Evolutionary conservation across 1,139 yeast species (phyloP).

Genomic region (Taiozyma sp.): DNA sequence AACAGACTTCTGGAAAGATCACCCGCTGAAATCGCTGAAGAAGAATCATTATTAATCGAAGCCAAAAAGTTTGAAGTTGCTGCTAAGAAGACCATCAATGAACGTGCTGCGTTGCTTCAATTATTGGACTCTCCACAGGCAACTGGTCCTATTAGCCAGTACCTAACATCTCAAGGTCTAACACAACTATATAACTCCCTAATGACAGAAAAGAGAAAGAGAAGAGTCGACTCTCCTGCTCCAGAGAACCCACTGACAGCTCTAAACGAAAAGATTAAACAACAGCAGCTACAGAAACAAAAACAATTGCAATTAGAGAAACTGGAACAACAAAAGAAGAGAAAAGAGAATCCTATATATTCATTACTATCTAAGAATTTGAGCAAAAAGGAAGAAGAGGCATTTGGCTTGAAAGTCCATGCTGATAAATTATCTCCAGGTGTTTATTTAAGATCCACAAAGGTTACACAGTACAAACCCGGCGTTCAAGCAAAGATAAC

Average conservation of each 20-base stretch:
- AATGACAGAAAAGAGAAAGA: constrained; percentile 72
- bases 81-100: constrained; percentile 83
- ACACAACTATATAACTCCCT: constrained; percentile 80
- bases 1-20: constrained; percentile 74
- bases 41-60: constrained; percentile 88
- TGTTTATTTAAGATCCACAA: constrained; percentile 73
- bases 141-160: constrained; percentile 71
- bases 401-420: constrained; percentile 82
- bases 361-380: constrained; percentile 48
- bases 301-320: constrained; percentile 29
- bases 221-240: constrained; percentile 42
- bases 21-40: constrained; percentile 98
- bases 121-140: constrained; percentile 87
- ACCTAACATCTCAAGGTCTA: constrained; percentile 83
- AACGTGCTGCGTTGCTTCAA: constrained; percentile 74
- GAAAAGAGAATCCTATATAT: constrained; percentile 30
- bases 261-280: constrained; percentile 20
- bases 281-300: constrained; percentile 25
- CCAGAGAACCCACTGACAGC: constrained; percentile 41
- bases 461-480: constrained; percentile 56
- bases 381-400: constrained; percentile 75
- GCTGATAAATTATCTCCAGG: constrained; percentile 72
- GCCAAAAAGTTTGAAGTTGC: constrained; percentile 91
- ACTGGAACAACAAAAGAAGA: constrained; percentile 29
- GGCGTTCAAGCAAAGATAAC: constrained; percentile 74